phyloP scores from a whole-genome alignment of 495 filamentous ascomycete species.

The Tuber aestivum region DNA sequence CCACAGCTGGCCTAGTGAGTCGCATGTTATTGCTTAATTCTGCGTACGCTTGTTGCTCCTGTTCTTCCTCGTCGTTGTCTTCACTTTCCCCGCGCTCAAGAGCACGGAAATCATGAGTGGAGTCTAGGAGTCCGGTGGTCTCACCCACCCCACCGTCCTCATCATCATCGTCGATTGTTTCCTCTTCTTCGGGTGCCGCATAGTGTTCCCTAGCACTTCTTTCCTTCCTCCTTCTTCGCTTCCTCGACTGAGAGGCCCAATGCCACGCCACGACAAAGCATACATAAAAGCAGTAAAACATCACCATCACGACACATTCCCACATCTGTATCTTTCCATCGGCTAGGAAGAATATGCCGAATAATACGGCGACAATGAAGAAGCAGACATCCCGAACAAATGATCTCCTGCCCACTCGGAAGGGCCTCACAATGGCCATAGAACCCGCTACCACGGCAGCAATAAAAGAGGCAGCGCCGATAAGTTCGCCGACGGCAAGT shows the following conservation, averaged over 20 bases:
- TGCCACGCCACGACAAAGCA: conserved; percentile 85
- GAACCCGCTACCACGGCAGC: conserved; percentile 95
- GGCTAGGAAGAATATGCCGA: conserved; percentile 79
- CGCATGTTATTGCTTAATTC: conserved; percentile 93
- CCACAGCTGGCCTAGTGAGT: conserved; percentile 62
- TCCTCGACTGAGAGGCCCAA: conserved; percentile 64
- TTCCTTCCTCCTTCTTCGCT: conserved; percentile 57
- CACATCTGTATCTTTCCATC: conserved; percentile 79
- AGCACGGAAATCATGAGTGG: conserved; percentile 59
- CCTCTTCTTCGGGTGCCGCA: conserved; percentile 61
- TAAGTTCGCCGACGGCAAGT: conserved; percentile 89
- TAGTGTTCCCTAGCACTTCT: conserved; percentile 68
- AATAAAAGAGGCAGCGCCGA: conserved; percentile 94
- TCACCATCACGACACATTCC: conserved; percentile 89
- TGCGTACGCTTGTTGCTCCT: conserved; percentile 63
- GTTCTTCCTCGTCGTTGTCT: conserved; percentile 65
- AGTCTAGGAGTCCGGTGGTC: conserved; percentile 50
- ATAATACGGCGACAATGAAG: conserved; percentile 80
- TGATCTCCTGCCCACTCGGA: conserved; percentile 77
- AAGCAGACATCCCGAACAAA: conserved; percentile 91
- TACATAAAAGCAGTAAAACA: conserved; percentile 88
- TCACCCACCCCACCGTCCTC: conserved; percentile 60
- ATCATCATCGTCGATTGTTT: conserved; percentile 61
- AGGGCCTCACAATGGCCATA: conserved; percentile 92
- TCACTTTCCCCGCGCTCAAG: conserved; percentile 61